Evolutionary conservation across 1,284 basidiomycete species (phyloP).

Genomic region (Pseudozyma tsukubaensis): DNA sequence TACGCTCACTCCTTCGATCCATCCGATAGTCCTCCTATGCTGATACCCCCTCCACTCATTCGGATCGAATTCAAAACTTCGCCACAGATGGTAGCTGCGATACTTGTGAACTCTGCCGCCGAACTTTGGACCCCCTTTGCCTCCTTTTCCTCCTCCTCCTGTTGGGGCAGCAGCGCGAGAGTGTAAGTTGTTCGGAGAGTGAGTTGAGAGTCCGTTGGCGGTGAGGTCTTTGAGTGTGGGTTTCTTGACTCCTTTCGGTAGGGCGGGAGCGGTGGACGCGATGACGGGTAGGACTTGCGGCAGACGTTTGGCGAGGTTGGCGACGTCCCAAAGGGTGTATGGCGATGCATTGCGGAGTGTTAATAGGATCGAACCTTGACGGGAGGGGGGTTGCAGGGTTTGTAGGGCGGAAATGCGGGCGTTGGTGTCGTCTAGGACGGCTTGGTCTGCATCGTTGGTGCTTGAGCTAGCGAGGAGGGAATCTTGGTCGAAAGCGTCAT

Average conservation of each 20-base stretch:
- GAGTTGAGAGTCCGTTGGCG: constrained; percentile 26
- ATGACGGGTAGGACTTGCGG: constrained; percentile 74
- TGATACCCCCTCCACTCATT: constrained; percentile 83
- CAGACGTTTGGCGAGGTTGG: constrained; percentile 51
- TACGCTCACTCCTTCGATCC: constrained; percentile 68
- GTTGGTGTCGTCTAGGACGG: constrained; percentile 37
- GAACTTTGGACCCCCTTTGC: constrained; percentile 25
- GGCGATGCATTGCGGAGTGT: constrained; percentile 88
- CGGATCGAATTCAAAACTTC: constrained; percentile 85
- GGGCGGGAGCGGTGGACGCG: constrained; percentile 50
- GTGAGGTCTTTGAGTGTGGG: constrained; percentile 45
- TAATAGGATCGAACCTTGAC: constrained; percentile 77
- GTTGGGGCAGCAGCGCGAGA: constrained; percentile 13
- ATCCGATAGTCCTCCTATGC: constrained; percentile 90
- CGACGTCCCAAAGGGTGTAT: constrained; percentile 83
- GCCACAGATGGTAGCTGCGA: constrained; percentile 76
- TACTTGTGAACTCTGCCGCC: constrained; percentile 73
- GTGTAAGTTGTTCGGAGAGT: constrained; percentile 38
- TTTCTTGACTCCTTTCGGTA: constrained; percentile 51
- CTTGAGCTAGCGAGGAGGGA: background rate
- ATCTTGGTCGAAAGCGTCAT: constrained; percentile 8
- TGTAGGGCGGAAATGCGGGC: constrained; percentile 71
- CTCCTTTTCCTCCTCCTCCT: constrained; percentile 32
- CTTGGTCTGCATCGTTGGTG: constrained; percentile 50
- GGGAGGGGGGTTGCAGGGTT: constrained; percentile 63